A percentile compares a stretch with the other conserved stretches of the same genome.
phyloP scores from a whole-genome alignment of 345 rosid genomes.

The Lenwebbia sp. region DNA sequence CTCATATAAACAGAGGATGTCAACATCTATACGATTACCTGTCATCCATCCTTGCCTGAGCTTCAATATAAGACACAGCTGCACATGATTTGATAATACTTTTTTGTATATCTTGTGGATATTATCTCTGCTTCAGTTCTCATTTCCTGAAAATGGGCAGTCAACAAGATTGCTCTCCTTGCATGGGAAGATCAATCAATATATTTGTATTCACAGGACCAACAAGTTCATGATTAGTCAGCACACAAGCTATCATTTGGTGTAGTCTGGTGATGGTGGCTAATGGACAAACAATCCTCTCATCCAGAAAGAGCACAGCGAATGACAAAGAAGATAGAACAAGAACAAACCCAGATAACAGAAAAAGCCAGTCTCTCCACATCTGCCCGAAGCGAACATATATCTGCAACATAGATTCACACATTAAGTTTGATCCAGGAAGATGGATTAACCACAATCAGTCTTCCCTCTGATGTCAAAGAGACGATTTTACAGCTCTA shows the following conservation, averaged over 20 bases:
- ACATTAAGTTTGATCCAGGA: not conserved
- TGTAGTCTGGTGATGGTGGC: not conserved
- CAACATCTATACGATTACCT: conserved; percentile 29
- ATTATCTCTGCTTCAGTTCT: conserved; percentile 79
- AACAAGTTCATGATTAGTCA: not conserved
- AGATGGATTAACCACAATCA: not conserved
- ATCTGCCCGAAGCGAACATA: conserved; percentile 90
- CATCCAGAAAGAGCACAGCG: not conserved
- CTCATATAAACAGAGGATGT: not conserved
- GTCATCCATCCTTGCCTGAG: conserved; percentile 99
- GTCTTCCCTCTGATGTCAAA: not conserved
- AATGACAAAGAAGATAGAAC: not conserved
- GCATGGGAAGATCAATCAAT: not conserved
- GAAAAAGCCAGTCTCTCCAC: conserved; percentile 99
- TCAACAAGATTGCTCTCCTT: not conserved
- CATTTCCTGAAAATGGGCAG: conserved; percentile 58
- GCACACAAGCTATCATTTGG: not conserved
- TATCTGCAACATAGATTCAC: conserved; percentile 39
- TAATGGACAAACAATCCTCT: not conserved
- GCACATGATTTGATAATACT: conserved; percentile 92
- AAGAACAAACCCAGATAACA: conserved; percentile 73
- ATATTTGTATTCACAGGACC: not conserved
- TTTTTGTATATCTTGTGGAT: conserved; percentile 76
- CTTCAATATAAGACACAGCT: conserved; percentile 94
- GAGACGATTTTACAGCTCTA: not conserved